These are phyloP conservation scores for Starmera amethionina DNA, from an alignment of 805 yeast genomes.

Conservation along the genomic window DNA sequence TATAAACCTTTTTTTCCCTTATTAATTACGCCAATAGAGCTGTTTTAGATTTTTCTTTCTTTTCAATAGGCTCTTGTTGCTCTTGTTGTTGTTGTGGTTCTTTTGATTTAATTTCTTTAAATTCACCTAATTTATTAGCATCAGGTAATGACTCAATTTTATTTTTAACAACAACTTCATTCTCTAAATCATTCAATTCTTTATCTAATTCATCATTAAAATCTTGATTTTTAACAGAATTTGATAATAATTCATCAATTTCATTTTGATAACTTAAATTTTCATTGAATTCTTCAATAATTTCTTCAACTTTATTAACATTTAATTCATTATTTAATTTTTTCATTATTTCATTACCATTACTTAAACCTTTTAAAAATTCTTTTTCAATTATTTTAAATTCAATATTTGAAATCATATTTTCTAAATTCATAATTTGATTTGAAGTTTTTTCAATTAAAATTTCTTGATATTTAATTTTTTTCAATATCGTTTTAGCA, in stretches of 20 bases:
- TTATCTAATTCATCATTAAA: slow-evolving; percentile 55
- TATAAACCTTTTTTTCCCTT: too few relatives aligned
- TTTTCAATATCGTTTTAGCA: slow-evolving; percentile 62
- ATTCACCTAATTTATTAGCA: slow-evolving; percentile 2
- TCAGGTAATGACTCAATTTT: slow-evolving; percentile 11
- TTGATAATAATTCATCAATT: slow-evolving; percentile 41
- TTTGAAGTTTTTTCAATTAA: slow-evolving; percentile 60
- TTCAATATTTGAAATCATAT: slow-evolving; percentile 71
- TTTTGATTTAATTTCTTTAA: slow-evolving; percentile 2
- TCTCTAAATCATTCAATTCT: slow-evolving; percentile 43
- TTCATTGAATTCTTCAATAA: slow-evolving; percentile 79
- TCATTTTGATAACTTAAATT: slow-evolving; percentile 75
- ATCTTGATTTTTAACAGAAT: slow-evolving; percentile 23
- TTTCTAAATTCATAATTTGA: slow-evolving; percentile 74
- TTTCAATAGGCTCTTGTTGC: background rate
- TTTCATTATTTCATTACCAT: slow-evolving; percentile 71
- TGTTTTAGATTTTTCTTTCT: slow-evolving; percentile 8
- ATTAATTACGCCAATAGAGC: slow-evolving; percentile 9
- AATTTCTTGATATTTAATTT: slow-evolving; percentile 74
- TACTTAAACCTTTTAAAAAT: slow-evolving; percentile 67
- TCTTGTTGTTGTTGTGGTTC: slow-evolving; percentile 9
- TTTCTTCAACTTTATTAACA: slow-evolving; percentile 65
- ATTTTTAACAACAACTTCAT: slow-evolving; percentile 30
- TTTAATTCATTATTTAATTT: slow-evolving; percentile 72
- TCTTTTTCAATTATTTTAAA: slow-evolving; percentile 84